Conservation (phyloP, 1,139 yeast species). For the Candida anutae region DNA sequence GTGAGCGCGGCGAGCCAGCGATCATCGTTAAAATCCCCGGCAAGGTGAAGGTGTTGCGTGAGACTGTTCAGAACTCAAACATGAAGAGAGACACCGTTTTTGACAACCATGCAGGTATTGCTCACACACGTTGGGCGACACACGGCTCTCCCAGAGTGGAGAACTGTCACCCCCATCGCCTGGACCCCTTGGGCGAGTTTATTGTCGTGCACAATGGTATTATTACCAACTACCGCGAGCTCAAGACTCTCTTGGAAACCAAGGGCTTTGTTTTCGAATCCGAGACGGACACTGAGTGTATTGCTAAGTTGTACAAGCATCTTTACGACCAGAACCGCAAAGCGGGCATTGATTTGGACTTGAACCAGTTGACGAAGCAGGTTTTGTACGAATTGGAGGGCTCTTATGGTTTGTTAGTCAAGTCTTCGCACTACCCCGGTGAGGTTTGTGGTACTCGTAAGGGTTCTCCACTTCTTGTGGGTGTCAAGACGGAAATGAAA, state of each 20-base stretch:
- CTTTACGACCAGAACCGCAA: slow-evolving; percentile 72
- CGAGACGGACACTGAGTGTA: slow-evolving; percentile 97
- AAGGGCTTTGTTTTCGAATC: slow-evolving; percentile 83
- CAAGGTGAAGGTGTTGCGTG: slow-evolving; percentile 76
- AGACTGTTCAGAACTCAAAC: slow-evolving; percentile 47
- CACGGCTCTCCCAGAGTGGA: slow-evolving; percentile 85
- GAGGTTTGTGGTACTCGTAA: slow-evolving; percentile 96
- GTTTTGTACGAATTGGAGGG: slow-evolving; percentile 94
- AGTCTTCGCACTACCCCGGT: slow-evolving; percentile 87
- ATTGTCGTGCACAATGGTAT: slow-evolving; percentile 97
- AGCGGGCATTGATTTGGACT: slow-evolving; percentile 64
- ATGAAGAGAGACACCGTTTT: slow-evolving; percentile 57
- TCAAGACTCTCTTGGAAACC: slow-evolving; percentile 68
- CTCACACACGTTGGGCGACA: slow-evolving; percentile 99
- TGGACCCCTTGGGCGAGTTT: slow-evolving; percentile 77
- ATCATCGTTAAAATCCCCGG: slow-evolving; percentile 80
- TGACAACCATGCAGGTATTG: slow-evolving; percentile 89
- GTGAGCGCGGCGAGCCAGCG: slow-evolving; percentile 60
- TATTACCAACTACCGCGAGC: slow-evolving; percentile 88
- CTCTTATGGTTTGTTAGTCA: slow-evolving; percentile 91
- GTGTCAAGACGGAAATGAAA: slow-evolving; percentile 92
- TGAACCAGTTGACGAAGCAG: slow-evolving; percentile 86
- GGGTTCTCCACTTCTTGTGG: slow-evolving; percentile 95
- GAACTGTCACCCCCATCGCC: slow-evolving; percentile 96
- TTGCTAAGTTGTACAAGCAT: slow-evolving; percentile 91